Percentiles rank a stretch among this genome's conserved stretches.
phyloP scores from a whole-genome alignment of 2,329 filamentous ascomycete genomes.

The Arthrocladium fulminans region DNA sequence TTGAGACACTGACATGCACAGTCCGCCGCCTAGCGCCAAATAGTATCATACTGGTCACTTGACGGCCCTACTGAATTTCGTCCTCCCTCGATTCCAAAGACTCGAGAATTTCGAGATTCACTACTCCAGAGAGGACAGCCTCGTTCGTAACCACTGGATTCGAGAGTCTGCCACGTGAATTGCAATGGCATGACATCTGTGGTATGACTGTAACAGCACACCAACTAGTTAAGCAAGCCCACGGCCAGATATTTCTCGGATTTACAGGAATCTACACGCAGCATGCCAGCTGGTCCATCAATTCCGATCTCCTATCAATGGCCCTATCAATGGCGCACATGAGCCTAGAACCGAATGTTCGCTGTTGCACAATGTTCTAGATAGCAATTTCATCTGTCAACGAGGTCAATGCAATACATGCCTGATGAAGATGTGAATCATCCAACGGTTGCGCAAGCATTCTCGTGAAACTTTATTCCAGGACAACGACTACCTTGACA shows the following conservation, averaged over 20 bases:
- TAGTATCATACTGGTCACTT: constrained; percentile 8
- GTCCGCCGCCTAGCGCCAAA: background rate
- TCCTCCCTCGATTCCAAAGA: constrained; percentile 8
- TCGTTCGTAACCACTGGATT: constrained; percentile 13
- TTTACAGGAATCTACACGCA: background rate
- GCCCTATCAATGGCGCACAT: background rate
- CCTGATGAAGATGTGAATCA: constrained; percentile 1
- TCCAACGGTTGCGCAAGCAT: background rate
- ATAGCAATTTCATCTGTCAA: background rate
- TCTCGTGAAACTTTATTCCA: background rate
- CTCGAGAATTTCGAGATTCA: constrained; percentile 18
- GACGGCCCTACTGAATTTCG: constrained; percentile 10
- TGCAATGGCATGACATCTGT: constrained; percentile 15
- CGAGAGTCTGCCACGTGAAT: constrained; percentile 10
- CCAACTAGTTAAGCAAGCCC: background rate
- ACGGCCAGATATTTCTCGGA: constrained; percentile 4
- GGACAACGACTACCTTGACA: background rate
- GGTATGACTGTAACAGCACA: constrained; percentile 6
- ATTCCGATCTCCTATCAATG: background rate
- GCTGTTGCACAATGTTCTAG: background rate
- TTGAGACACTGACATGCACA: constrained; percentile 11
- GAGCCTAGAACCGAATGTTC: background rate
- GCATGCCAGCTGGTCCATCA: background rate
- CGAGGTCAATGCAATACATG: background rate
- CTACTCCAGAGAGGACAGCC: constrained; percentile 10